Evolutionary conservation across 2,329 filamentous ascomycete species (phyloP), one percentile per base, ranked within the genome.

Genomic region (Penicillium sp.): DNA sequence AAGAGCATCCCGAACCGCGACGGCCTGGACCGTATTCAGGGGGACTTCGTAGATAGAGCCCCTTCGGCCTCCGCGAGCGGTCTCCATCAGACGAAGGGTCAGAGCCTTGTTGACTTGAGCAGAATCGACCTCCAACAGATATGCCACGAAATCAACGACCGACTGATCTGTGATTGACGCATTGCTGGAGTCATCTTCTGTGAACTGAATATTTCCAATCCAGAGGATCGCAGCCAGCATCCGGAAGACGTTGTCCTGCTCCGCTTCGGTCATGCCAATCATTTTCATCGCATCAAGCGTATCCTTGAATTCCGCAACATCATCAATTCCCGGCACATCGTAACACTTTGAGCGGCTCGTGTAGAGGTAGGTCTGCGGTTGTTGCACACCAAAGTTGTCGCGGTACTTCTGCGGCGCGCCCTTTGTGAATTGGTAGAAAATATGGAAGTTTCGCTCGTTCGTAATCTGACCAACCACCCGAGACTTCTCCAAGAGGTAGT

Each of bases 361-460:
- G 75, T 99, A 99, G 24, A 91, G 80, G 76, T 99, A 99, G 36
- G 92, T 91, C 70, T 96, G 90, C 24, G 95, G 95, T 68, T 89
- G 89, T 75, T 98, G 94, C 19, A 99, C 82, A 52, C 95, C 95
- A 72, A 91, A 97, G n/a, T 82, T 87, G 70, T 95, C 87, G 74
- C 92, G 85, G 77, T 98, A 96, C 59, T 89, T 86, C 66, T 89
- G 84, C n/a, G 92, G 90, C 10, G 94, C 94, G 4, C 91, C 92
- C 79, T 98, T 99, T 49, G 95, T 91, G 77, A 98, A 97, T 77
- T 99, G 95, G 79, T 99, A 99, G 77, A 99, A 99, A 70, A 99
- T 98, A 79, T 99, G 95, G 77, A 99, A 99, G 79, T 96, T 98
- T 68, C 95, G 87, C 83, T 99, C 95, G 75, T 97, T 96, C 59